Base-by-base conservation (phyloP, 495 filamentous ascomycete species). In the Aspergillus funiculosus region DNA sequence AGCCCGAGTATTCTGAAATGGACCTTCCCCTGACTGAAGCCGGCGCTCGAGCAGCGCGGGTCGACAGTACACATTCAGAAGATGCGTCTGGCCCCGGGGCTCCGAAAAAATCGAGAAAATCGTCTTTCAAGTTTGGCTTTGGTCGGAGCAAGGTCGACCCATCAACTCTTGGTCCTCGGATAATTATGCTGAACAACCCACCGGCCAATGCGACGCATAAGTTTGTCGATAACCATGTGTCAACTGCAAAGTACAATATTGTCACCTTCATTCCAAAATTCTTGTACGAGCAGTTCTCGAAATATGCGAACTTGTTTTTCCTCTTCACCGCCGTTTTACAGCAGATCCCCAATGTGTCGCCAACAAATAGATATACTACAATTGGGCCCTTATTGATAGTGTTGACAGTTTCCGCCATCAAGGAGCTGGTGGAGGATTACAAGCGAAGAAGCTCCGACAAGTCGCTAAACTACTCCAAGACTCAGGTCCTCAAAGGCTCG, bases 241-340 rank as follows among this genome's bases (percentile, higher is more conserved):
- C 91, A 5, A 99, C 94, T 2, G 83, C 94, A 53, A 99, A 99
- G 62, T 99, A 99, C 76, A 99, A 97, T 63, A 56, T 90, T 58
- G 74, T 86, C 39, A 95, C 88, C n/a, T 97, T 97, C 64, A 57
- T 96, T 20, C 91, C 92, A 36, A 99, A 99, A 66, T 99, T 99
- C 71, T 72, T 99, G 15, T 94, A 89, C 67, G 94, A 99, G 59
- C 94, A 99, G 66, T 99, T 99, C 72, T 95, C 89, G 38, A 99
- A 95, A 69, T 96, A 94, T 68, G 94, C 92, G 68, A 99, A 99
- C 62, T 62, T 99, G 52, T 99, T 99, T 74, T 99, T 99, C 83
- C 81, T 99, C 58, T 96, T 99, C 66, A 99, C 94, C 24, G 91
- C 94, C 2, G 82, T 80, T 4, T 66, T 99, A 24, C 94, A 99